Evolutionary conservation across 495 filamentous ascomycete genomes (phyloP), one percentile per base, ranked within the genome.

Genomic region (Penicillium flavigenum): DNA sequence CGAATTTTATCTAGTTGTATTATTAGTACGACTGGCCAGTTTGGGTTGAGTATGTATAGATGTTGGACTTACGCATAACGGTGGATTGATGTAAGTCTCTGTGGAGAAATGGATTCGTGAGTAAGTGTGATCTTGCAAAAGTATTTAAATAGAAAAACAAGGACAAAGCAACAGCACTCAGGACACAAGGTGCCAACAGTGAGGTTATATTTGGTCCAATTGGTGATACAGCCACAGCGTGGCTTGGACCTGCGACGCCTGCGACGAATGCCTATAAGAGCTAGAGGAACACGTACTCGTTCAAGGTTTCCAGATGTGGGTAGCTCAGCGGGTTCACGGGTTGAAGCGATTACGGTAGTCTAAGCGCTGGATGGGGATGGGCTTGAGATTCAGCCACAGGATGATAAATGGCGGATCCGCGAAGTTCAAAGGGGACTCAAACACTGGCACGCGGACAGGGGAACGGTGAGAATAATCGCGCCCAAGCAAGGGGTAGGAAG

Each of bases 1-100:
- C 73, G 73, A 51, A 74, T 77, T 59, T 69, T 79, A 60, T 81
- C 79, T 82, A 55, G 32, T 36, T 4, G 6, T 47, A 11, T 17
- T 29, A 5, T 62, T 31, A 59, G 56, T 45, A 59, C 51, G 32
- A 34, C 6, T 29, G 32, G 24, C 46, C 27, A 14, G 26, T 9
- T 29, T 9, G 31, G 1, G 2, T 17, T 14, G 32, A 19, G 31
- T 38, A 38, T 17, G 16, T 14, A 24, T 10, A 5, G 5, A 20
- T 19, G 24, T 41, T 16, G 53, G 17, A 55, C 53, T 47, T 55
- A 55, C 53, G 43, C 53, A 55, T 55, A 31, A 45, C 36, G 29
- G 6, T n/a, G 14, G 14, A 14, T 3, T 20, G 22, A 16, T 3
- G 4, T 29, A 8, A 24, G 4, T 26, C 43, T 55, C 43, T 55